Percentiles rank a stretch among this genome's conserved stretches.
These are phyloP conservation scores for Torulaspora quercuum DNA, from an alignment of 805 yeast species.

Conservation along the genomic window DNA sequence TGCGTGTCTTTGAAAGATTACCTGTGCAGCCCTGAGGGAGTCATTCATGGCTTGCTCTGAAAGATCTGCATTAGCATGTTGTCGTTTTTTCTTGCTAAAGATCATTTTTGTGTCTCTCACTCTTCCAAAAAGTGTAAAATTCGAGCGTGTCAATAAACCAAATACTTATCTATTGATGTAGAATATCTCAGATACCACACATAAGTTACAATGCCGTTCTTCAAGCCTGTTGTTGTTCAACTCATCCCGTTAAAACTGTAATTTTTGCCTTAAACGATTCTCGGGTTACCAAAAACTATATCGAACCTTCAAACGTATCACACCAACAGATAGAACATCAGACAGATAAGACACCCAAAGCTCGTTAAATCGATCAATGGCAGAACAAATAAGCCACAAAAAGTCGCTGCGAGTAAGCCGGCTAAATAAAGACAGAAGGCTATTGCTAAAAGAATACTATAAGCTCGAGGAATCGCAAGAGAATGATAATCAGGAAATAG, in stretches of 20 bases:
- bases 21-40: slow-evolving; percentile 33
- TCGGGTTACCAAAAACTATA: too few relatives aligned
- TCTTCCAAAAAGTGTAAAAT: too few relatives aligned
- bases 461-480: slow-evolving; percentile 16
- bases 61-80: slow-evolving; percentile 12
- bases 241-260: too few relatives aligned
- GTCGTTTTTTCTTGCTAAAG: slow-evolving; percentile 12
- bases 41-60: slow-evolving; percentile 24
- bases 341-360: neutral
- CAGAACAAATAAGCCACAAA: slow-evolving; percentile 35
- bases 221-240: too few relatives aligned
- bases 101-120: too few relatives aligned
- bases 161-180: too few relatives aligned
- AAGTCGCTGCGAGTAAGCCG: slow-evolving; percentile 25
- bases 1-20: slow-evolving; percentile 30
- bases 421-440: slow-evolving; percentile 26
- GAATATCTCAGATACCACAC: too few relatives aligned
- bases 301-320: slow-evolving; percentile 1
- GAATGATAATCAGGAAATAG: too few relatives aligned
- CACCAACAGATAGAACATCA: slow-evolving; percentile 4
- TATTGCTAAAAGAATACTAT: slow-evolving; percentile 29
- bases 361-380: slow-evolving; percentile 16
- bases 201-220: too few relatives aligned
- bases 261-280: slow-evolving; percentile 7
- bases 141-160: too few relatives aligned